These are phyloP conservation scores for Eudorina sp. DNA, from an alignment of 139 green algal species.

Conservation along the genomic window DNA sequence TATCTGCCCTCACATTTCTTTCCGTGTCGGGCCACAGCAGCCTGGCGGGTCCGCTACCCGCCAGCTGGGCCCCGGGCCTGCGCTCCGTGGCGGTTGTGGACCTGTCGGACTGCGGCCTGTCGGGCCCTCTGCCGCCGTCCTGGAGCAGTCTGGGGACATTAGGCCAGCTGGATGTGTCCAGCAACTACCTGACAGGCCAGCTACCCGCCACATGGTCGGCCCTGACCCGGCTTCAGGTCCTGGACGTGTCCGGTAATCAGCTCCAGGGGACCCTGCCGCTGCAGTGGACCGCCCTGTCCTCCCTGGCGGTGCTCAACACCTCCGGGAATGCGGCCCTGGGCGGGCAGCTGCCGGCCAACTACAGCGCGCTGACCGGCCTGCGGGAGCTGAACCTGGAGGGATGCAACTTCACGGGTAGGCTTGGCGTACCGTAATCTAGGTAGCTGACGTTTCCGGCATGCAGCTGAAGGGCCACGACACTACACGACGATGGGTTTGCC, in stretches of 20 bases:
- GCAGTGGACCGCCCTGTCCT: neutral
- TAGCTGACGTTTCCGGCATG: too few species aligned
- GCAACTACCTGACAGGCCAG: slow-evolving; percentile 8
- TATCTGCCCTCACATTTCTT: neutral
- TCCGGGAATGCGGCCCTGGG: neutral
- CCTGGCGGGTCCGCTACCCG: neutral
- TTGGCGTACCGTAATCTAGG: too few species aligned
- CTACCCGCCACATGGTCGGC: neutral
- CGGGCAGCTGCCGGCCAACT: neutral
- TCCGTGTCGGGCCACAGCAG: neutral
- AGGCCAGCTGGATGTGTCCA: neutral
- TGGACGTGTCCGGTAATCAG: neutral
- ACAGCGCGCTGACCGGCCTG: neutral
- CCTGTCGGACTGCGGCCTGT: neutral
- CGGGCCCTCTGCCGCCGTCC: neutral
- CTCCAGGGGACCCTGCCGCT: neutral
- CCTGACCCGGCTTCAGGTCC: neutral
- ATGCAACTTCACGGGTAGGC: neutral
- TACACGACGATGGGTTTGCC: too few species aligned
- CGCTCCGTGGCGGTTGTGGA: neutral
- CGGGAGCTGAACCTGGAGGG: neutral
- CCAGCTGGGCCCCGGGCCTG: neutral
- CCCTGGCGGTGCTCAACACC: neutral
- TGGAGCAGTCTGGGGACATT: neutral
- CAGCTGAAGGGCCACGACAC: too few species aligned